Evolutionary conservation across 768 basidiomycete species (phyloP), one percentile per base, ranked within the genome.

Genomic region (Strobilomyces echinocephalus): DNA sequence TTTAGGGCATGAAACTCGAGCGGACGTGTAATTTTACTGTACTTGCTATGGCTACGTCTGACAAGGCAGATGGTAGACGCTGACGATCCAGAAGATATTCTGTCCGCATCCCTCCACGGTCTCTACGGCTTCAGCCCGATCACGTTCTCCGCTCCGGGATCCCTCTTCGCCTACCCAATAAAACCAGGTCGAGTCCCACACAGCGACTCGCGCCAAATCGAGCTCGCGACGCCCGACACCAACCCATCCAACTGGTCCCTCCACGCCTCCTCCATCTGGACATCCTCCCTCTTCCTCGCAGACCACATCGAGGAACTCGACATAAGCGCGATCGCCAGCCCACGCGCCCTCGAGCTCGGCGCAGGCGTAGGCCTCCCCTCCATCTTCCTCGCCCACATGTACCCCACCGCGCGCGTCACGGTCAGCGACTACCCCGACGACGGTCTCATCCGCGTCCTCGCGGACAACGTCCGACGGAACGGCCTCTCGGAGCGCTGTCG

Each of bases 201-300:
- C 16, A 26, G 20, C n/a, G 4, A 53, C 33, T 46, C 48, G 39
- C 28, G 15, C 11, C 35, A 59, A 24, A 74, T 88, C 46, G 72
- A 73, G 0, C 68, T 88, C 40, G 63, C 65, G 14, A 83, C 79
- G 2, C 87, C 88, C 11, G 84, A 89, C 62, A 84, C 87, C 11
- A 71, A 77, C 11, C 72, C 84, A 20, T 73, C 76, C 16, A 88
- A 90, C 61, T 91, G 88, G 88, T 74, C 79, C 1, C 68, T 91
- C 3, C 88, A 91, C 53, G 89, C 88, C 2, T 83, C 85, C 21
- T 85, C 85, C 15, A 81, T 91, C 62, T 91, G 87, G 89, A 70
- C 75, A 7, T 77, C 88, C 6, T 80, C 88, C 15, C 67, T 80
- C 40, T 87, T 81, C 69, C 67, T 89, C 41, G 84, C 84, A 43